A percentile compares a stretch with the other conserved stretches of the same genome.
These are phyloP conservation scores for Herpotrichia juniperi DNA, from an alignment of 2,329 filamentous ascomycete genomes.

Conservation along the genomic window DNA sequence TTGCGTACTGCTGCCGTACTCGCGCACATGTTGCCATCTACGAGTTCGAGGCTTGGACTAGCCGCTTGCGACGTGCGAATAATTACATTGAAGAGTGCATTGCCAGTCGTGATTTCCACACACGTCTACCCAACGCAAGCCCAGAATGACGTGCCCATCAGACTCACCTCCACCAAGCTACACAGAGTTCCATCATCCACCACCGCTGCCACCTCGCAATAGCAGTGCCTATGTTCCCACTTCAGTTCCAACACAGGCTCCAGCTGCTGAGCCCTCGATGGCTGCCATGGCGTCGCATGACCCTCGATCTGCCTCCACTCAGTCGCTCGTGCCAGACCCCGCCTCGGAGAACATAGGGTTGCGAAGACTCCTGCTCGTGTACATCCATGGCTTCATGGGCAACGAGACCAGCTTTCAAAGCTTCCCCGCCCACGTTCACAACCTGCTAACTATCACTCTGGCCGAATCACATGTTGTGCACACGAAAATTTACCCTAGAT, in stretches of 20 bases:
- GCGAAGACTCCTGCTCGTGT: slow-evolving; percentile 74
- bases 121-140: neutral
- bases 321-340: slow-evolving; percentile 51
- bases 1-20: no score
- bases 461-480: slow-evolving; percentile 79
- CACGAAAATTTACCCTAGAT: slow-evolving; percentile 83
- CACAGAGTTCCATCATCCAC: slow-evolving; percentile 9
- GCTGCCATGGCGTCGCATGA: slow-evolving; percentile 43
- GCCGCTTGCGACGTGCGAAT: no score
- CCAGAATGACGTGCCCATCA: slow-evolving; percentile 18
- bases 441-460: slow-evolving; percentile 70
- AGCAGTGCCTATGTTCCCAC: slow-evolving; percentile 21
- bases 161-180: slow-evolving; percentile 15
- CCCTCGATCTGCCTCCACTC: slow-evolving; percentile 52
- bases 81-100: no score
- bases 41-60: no score
- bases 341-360: slow-evolving; percentile 38
- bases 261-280: slow-evolving; percentile 27
- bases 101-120: neutral
- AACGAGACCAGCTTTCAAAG: slow-evolving; percentile 85
- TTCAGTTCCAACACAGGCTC: slow-evolving; percentile 16
- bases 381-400: slow-evolving; percentile 90
- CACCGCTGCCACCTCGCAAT: slow-evolving; percentile 37
- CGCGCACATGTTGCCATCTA: no score
- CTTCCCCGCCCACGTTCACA: slow-evolving; percentile 87